These are phyloP conservation scores for Papiliotrema flavescens DNA, from an alignment of 1,284 basidiomycete species.

Conservation along the genomic window DNA sequence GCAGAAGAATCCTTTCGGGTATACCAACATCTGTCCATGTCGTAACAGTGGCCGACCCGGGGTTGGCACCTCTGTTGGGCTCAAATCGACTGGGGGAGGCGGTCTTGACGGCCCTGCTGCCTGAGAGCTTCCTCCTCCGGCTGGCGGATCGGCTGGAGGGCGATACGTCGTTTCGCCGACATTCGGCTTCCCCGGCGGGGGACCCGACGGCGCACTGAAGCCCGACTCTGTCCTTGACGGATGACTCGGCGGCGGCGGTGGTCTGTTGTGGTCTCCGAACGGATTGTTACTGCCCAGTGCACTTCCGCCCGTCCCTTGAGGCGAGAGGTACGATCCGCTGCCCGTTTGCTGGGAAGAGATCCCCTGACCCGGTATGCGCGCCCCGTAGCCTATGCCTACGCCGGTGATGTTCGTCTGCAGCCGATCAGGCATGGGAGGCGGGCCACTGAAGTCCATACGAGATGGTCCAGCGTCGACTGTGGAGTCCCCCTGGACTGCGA, in stretches of 20 bases:
- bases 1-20: constrained; percentile 40
- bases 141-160: neutral
- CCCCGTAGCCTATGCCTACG: constrained; percentile 37
- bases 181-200: constrained; percentile 2
- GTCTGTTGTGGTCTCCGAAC: constrained; percentile 3
- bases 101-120: constrained; percentile 10
- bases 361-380: neutral
- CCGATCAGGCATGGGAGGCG: constrained; percentile 43
- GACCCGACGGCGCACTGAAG: constrained; percentile 1
- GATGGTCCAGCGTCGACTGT: constrained; percentile 32
- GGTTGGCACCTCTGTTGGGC: constrained; percentile 39
- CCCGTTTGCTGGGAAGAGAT: neutral
- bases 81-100: constrained; percentile 14
- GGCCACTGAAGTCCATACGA: constrained; percentile 44
- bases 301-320: neutral
- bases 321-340: neutral
- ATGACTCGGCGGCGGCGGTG: constrained; percentile 19
- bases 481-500: constrained; percentile 11
- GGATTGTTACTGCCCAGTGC: neutral
- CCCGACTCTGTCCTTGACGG: constrained; percentile 4
- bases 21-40: constrained; percentile 42
- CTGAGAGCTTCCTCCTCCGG: neutral
- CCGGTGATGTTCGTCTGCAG: constrained; percentile 8
- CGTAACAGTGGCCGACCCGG: constrained; percentile 44
- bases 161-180: neutral